Conservation (phyloP, 805 yeast genomes). For the Metschnikowia colocasiae region DNA sequence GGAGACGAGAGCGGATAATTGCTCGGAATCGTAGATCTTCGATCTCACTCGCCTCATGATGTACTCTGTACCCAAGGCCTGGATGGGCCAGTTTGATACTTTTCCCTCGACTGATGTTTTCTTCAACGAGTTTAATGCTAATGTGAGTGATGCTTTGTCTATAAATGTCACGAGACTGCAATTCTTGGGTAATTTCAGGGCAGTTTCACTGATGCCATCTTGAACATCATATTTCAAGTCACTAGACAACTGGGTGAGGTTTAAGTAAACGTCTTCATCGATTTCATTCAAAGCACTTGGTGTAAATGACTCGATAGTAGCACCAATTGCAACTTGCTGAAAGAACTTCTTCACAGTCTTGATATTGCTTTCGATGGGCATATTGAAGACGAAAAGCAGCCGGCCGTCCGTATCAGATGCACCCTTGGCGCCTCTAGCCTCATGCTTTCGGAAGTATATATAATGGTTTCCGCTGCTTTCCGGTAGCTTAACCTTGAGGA, state of each 20-base stretch:
- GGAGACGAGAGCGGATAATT: conserved; percentile 54
- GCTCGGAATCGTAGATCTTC: conserved; percentile 45
- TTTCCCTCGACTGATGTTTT: conserved; percentile 34
- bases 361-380: conserved; percentile 61
- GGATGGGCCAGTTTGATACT: conserved; percentile 38
- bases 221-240: conserved; percentile 40
- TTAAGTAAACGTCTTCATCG: conserved; percentile 42
- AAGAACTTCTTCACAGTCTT: conserved; percentile 55
- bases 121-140: conserved; percentile 63
- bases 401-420: conserved; percentile 25
- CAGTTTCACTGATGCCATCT: conserved; percentile 22
- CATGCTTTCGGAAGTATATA: conserved; percentile 64
- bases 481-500: conserved; percentile 47
- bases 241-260: conserved; percentile 57
- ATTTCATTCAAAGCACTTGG: conserved; percentile 37
- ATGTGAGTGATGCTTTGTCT: conserved; percentile 61
- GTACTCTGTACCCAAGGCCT: conserved; percentile 36
- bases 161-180: conserved; percentile 72
- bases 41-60: conserved; percentile 37
- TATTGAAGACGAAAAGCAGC: conserved; percentile 69
- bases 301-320: conserved; percentile 51
- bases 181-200: conserved; percentile 59
- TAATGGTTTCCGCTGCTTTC: conserved; percentile 46
- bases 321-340: conserved; percentile 56
- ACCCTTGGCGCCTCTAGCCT: conserved; percentile 32